A percentile compares a stretch with the other conserved stretches of the same genome.
Evolutionary conservation across 345 rosid species (phyloP).

Genomic region (Boechera stricta): DNA sequence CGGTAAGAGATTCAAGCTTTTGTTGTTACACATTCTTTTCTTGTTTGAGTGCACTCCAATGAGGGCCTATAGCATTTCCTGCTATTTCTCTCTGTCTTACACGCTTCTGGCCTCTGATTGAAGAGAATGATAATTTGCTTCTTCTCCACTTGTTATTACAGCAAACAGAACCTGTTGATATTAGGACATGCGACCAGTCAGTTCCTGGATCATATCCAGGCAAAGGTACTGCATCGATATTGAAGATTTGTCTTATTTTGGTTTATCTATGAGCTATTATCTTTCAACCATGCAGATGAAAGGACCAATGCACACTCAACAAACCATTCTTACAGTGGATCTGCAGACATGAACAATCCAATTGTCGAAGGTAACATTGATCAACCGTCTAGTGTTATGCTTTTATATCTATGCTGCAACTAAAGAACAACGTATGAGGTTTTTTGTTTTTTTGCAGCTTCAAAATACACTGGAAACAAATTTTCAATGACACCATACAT

Average conservation of each 20-base stretch:
- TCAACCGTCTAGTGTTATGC: background rate
- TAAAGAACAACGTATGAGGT: conserved; percentile 1
- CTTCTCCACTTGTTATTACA: conserved; percentile 38
- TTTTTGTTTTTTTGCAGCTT: conserved; percentile 46
- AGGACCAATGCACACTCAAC: conserved; percentile 49
- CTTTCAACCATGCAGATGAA: conserved; percentile 51
- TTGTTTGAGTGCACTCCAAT: background rate
- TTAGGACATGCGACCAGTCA: conserved; percentile 73
- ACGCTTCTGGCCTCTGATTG: conserved; percentile 9
- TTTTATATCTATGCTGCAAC: conserved; percentile 7
- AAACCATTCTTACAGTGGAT: conserved; percentile 51
- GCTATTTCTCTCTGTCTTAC: background rate
- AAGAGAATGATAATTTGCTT: conserved; percentile 20
- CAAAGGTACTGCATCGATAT: conserved; percentile 54
- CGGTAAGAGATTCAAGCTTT: conserved; percentile 55
- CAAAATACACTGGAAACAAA: conserved; percentile 60
- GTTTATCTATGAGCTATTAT: conserved; percentile 15
- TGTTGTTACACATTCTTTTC: conserved; percentile 3
- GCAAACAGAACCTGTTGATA: conserved; percentile 77
- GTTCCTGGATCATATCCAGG: conserved; percentile 60
- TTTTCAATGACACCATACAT: conserved; percentile 82
- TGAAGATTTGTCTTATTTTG: background rate
- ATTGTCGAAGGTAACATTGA: conserved; percentile 61
- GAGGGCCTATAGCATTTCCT: conserved; percentile 9
- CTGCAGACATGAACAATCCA: conserved; percentile 50